Evolutionary conservation across 108 stramenopile species (phyloP).

Genomic region (Aureococcus anophagefferens): DNA sequence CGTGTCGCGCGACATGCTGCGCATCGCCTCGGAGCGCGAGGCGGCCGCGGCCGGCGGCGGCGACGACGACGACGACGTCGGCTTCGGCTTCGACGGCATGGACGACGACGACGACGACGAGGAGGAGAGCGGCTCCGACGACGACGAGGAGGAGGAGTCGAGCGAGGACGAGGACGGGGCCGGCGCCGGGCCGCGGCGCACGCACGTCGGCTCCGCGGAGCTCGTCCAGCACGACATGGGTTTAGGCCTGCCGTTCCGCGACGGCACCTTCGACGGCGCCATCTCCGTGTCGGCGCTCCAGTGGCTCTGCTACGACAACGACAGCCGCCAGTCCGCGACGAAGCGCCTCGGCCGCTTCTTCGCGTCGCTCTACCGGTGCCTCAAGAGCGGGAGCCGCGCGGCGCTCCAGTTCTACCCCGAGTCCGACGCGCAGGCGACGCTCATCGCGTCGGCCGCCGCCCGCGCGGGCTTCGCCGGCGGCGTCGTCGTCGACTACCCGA

Average conservation of each 20-base stretch:
- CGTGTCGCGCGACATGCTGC: slow-evolving; percentile 89
- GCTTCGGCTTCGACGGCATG: slow-evolving; percentile 10
- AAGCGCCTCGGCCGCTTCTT: slow-evolving; percentile 85
- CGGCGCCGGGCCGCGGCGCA: no score
- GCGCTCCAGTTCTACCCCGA: slow-evolving; percentile 98
- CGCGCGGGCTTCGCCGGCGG: slow-evolving; percentile 90
- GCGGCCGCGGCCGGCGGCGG: slow-evolving; percentile 11
- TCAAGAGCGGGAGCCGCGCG: slow-evolving; percentile 82
- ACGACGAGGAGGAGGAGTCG: slow-evolving; percentile 26
- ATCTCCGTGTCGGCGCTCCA: slow-evolving; percentile 96
- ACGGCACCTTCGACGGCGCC: slow-evolving; percentile 96
- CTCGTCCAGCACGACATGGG: not conserved
- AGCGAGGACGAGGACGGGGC: slow-evolving; percentile 17
- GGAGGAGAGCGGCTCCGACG: not conserved
- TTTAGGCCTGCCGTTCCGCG: slow-evolving; percentile 85
- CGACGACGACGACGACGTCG: slow-evolving; percentile 11
- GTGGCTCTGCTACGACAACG: slow-evolving; percentile 85
- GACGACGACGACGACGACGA: slow-evolving; percentile 22
- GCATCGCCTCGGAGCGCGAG: slow-evolving; percentile 77
- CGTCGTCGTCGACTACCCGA: slow-evolving; percentile 98
- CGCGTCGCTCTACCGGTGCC: slow-evolving; percentile 76
- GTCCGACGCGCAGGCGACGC: slow-evolving; percentile 83
- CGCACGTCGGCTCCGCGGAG: not conserved
- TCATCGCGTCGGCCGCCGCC: slow-evolving; percentile 85
- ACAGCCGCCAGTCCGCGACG: slow-evolving; percentile 69